These are phyloP conservation scores for Cordyceps tenuipes DNA, from an alignment of 2,329 filamentous ascomycete genomes.

Conservation along the genomic window DNA sequence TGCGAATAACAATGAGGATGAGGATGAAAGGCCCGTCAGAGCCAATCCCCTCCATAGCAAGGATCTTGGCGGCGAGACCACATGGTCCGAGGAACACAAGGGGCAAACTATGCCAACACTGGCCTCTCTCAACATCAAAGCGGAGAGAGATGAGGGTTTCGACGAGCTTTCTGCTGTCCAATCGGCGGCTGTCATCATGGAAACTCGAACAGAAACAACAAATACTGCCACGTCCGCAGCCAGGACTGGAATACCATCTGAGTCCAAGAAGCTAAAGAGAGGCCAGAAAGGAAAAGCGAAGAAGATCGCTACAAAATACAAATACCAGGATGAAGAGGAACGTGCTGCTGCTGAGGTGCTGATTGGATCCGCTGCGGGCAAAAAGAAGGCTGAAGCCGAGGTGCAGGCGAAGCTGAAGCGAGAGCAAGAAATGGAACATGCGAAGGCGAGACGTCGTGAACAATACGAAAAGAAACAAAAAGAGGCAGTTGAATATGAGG, in stretches of 20 bases:
- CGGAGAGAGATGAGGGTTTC: not conserved
- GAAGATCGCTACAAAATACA: conserved; percentile 84
- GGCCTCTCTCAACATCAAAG: not conserved
- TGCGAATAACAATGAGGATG: conserved; percentile 16
- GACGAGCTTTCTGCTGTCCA: conserved; percentile 1
- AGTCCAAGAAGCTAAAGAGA: conserved; percentile 47
- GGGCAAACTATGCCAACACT: not conserved
- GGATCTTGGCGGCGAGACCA: not conserved
- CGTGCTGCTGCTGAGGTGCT: conserved; percentile 73
- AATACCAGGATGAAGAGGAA: conserved; percentile 90
- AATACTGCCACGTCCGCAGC: not conserved
- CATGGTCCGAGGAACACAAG: not conserved
- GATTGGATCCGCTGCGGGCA: conserved; percentile 67
- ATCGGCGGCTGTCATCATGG: conserved; percentile 14
- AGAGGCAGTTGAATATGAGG: conserved; percentile 69
- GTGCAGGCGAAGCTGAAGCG: conserved; percentile 56
- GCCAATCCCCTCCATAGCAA: conserved; percentile 10
- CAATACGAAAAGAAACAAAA: conserved; percentile 74
- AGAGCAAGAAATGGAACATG: conserved; percentile 63
- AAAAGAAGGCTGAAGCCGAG: conserved; percentile 61
- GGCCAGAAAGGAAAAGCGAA: conserved; percentile 78
- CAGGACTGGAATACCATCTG: conserved; percentile 17
- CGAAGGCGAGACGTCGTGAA: conserved; percentile 65
- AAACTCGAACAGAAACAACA: conserved; percentile 13
- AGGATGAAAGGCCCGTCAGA: conserved; percentile 13